Evolutionary conservation across 805 yeast species (phyloP), one percentile per base, ranked within the genome.

Genomic region (Vanderwaltozyma polyspora): DNA sequence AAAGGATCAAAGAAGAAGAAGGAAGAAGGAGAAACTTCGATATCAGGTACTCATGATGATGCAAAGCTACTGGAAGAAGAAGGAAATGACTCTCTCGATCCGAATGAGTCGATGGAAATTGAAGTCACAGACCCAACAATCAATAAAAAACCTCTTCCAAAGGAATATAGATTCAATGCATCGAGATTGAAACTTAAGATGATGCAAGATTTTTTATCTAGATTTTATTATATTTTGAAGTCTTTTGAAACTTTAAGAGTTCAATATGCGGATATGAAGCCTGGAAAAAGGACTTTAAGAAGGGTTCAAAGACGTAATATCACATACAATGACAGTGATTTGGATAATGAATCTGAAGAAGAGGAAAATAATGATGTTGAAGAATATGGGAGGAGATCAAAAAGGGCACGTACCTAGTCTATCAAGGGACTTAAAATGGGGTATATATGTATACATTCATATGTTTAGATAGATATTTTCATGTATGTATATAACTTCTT

Each of bases 201-300:
- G 12, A 25, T 54, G 21, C 44, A 39, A 27, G 46, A 48, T 1
- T 51, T 42, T 22, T 32, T 54, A 22, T 21, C 37, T 7, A 43
- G 43, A n/a, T 31, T 52, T 33, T 40, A 40, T 14, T 38, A 39
- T 29, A 60, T 85, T 19, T 64, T 84, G 43, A 44, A 60, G n/a
- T 82, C 76, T 48, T 82, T 66, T 52, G 84, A 78, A 57, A 63
- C 67, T 39, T 64, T 85, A 14, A 72, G 70, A 52, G 76, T 79
- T 12, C 70, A 65, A 38, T 84, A 82, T 60, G 49, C 48, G 14
- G 55, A 46, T 28, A 45, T 52, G 48, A 41, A 43, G 25, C 49
- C 55, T 10, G 53, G 55, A 15, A 51, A 46, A 25, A 44, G 60
- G 31, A 46, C 48, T 23, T 35, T 52, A 33, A 51, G 60, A 40